phyloP scores from a whole-genome alignment of 208 protist genomes.

The Trypanosoma lewisi region DNA sequence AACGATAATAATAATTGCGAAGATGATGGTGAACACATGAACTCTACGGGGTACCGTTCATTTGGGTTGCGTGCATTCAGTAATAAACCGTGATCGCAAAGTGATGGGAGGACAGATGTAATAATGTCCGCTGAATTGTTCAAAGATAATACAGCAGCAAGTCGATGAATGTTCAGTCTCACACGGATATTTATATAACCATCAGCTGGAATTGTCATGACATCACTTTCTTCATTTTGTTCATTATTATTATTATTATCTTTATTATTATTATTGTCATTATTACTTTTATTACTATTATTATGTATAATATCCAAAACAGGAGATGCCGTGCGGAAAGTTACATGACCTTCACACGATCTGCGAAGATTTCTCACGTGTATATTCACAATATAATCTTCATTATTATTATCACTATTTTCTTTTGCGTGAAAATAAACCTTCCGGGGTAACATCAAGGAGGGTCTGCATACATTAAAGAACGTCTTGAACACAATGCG shows the following conservation, averaged over 20 bases:
- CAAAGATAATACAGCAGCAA: slow-evolving; percentile 60
- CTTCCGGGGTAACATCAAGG: slow-evolving; percentile 51
- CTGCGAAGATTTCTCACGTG: slow-evolving; percentile 22
- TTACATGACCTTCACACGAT: slow-evolving; percentile 16
- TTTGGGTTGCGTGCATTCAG: slow-evolving; percentile 68
- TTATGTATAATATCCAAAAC: slow-evolving; percentile 9
- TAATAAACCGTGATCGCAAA: slow-evolving; percentile 72
- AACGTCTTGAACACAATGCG: slow-evolving; percentile 59
- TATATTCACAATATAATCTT: slow-evolving; percentile 17
- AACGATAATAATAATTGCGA: slow-evolving; percentile 2
- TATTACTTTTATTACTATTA: neutral
- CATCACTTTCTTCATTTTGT: neutral
- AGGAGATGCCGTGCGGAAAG: slow-evolving; percentile 21
- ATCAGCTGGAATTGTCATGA: slow-evolving; percentile 10
- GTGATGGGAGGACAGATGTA: slow-evolving; percentile 22
- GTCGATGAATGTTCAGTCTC: slow-evolving; percentile 53
- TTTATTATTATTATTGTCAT: neutral
- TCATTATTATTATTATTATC: neutral
- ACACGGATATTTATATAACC: slow-evolving; percentile 33
- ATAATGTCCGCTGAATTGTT: slow-evolving; percentile 27
- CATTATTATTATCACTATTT: too few species aligned
- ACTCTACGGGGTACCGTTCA: slow-evolving; percentile 62
- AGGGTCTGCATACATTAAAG: slow-evolving; percentile 66
- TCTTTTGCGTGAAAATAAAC: slow-evolving; percentile 9
- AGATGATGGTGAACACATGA: slow-evolving; percentile 36